phyloP scores from a whole-genome alignment of 768 basidiomycete genomes.

The Jaapia argillacea region DNA sequence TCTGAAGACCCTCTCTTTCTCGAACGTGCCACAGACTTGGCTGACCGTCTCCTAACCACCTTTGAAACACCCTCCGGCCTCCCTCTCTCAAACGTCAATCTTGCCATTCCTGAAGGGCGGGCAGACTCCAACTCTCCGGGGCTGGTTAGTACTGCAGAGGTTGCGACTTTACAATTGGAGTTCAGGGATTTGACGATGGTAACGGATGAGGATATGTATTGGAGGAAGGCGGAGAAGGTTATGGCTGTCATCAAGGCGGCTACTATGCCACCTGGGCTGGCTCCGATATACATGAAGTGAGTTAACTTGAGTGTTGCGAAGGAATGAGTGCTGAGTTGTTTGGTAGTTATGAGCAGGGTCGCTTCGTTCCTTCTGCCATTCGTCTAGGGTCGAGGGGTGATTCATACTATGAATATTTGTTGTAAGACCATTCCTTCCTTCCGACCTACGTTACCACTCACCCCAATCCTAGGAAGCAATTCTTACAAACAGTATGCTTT shows the following conservation, averaged over 20 bases:
- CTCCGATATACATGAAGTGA: conserved; percentile 79
- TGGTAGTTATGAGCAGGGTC: conserved; percentile 37
- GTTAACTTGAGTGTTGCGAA: conserved; percentile 13
- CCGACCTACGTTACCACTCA: conserved; percentile 11
- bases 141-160: conserved; percentile 74
- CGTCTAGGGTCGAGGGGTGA: conserved; percentile 89
- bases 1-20: conserved; percentile 59
- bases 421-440: conserved; percentile 34
- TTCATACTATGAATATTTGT: conserved; percentile 86
- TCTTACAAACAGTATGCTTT: conserved; percentile 58
- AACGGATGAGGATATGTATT: conserved; percentile 70
- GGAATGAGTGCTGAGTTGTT: not conserved
- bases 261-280: conserved; percentile 60
- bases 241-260: conserved; percentile 64
- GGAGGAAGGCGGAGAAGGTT: conserved; percentile 72
- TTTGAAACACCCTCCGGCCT: conserved; percentile 80
- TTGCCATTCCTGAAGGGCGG: conserved; percentile 43
- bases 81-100: conserved; percentile 73
- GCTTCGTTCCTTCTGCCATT: conserved; percentile 59
- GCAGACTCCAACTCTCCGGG: conserved; percentile 14
- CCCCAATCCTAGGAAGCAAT: conserved; percentile 46
- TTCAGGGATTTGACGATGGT: conserved; percentile 79
- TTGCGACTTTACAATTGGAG: conserved; percentile 84
- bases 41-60: conserved; percentile 71
- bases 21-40: conserved; percentile 72